Percentiles rank a stretch among this genome's conserved stretches.
These are phyloP conservation scores for Diplodia scrobiculata DNA, from an alignment of 2,329 filamentous ascomycete genomes.

Conservation along the genomic window DNA sequence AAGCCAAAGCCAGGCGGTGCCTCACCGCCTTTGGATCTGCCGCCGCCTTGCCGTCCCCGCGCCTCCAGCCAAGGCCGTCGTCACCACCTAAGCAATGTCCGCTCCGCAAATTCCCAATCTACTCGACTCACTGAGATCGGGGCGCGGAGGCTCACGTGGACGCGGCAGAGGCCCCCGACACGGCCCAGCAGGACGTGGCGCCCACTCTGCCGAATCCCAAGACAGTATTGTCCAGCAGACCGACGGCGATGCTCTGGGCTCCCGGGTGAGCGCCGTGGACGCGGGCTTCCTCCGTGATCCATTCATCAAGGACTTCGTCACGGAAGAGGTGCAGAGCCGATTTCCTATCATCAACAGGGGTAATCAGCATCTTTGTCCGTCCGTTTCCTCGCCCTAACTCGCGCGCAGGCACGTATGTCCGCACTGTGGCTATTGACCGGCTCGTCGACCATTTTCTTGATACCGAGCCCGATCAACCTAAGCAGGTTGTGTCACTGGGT, in stretches of 20 bases:
- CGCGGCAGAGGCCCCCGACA: constrained; percentile 47
- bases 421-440: constrained; percentile 78
- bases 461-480: constrained; percentile 44
- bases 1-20: constrained; percentile 22
- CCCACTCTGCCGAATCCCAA: constrained; percentile 45
- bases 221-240: constrained; percentile 84
- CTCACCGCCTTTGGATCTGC: constrained; percentile 38
- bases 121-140: constrained; percentile 58
- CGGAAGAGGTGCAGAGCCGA: constrained; percentile 60
- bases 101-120: constrained; percentile 78
- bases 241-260: constrained; percentile 87
- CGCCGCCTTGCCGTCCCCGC: constrained; percentile 9
- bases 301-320: constrained; percentile 72
- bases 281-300: constrained; percentile 81
- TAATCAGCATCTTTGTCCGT: constrained; percentile 41
- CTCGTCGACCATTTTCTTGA: constrained; percentile 73
- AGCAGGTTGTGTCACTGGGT: constrained; percentile 88
- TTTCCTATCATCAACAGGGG: constrained; percentile 94
- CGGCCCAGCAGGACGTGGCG: constrained; percentile 25
- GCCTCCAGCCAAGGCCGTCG: not conserved
- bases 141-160: constrained; percentile 53
- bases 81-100: constrained; percentile 58
- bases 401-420: constrained; percentile 78
- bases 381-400: constrained; percentile 9
- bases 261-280: constrained; percentile 82